phyloP scores from a whole-genome alignment of 2,329 filamentous ascomycete genomes.

The Domatiomyces catenatus region DNA sequence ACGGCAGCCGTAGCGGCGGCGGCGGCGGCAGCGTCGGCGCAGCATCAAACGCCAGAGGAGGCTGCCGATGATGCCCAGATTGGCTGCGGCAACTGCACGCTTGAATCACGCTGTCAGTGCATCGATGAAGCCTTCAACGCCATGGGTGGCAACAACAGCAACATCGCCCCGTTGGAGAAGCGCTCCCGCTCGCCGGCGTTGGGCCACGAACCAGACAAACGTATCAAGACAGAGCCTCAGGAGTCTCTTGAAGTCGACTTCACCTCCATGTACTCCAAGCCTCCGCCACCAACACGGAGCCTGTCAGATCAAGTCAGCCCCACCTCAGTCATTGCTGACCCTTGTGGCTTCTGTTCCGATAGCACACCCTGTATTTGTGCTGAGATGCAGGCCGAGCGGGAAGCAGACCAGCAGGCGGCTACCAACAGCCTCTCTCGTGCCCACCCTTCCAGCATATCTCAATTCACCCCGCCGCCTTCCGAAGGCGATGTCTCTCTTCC shows the following conservation, averaged over 20 bases:
- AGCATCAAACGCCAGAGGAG: slow-evolving; percentile 18
- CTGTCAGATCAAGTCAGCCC: slow-evolving; percentile 16
- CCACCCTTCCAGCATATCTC: slow-evolving; percentile 19
- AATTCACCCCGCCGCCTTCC: slow-evolving; percentile 38
- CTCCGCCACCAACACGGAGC: slow-evolving; percentile 41
- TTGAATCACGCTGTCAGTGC: slow-evolving; percentile 48
- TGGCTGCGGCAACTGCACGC: slow-evolving; percentile 52
- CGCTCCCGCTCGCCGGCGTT: slow-evolving; percentile 22
- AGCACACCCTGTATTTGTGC: slow-evolving; percentile 72
- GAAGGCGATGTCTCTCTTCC: slow-evolving; percentile 43
- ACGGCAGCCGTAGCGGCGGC: slow-evolving; percentile 24
- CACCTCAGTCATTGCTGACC: slow-evolving; percentile 40
- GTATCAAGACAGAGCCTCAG: slow-evolving; percentile 30
- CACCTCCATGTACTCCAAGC: slow-evolving; percentile 28
- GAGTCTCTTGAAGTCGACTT: slow-evolving; percentile 54
- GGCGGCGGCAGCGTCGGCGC: slow-evolving; percentile 22
- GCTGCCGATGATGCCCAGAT: slow-evolving; percentile 28
- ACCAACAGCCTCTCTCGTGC: slow-evolving; percentile 28
- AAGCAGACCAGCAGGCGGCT: slow-evolving; percentile 15
- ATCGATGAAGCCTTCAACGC: slow-evolving; percentile 39
- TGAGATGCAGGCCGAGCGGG: slow-evolving; percentile 39
- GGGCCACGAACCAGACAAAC: slow-evolving; percentile 35
- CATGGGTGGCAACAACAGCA: slow-evolving; percentile 26
- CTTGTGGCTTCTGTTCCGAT: slow-evolving; percentile 69
- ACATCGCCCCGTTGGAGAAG: slow-evolving; percentile 23